phyloP scores from a whole-genome alignment of 495 filamentous ascomycete species.

The Polyplosphaeria fusca region DNA sequence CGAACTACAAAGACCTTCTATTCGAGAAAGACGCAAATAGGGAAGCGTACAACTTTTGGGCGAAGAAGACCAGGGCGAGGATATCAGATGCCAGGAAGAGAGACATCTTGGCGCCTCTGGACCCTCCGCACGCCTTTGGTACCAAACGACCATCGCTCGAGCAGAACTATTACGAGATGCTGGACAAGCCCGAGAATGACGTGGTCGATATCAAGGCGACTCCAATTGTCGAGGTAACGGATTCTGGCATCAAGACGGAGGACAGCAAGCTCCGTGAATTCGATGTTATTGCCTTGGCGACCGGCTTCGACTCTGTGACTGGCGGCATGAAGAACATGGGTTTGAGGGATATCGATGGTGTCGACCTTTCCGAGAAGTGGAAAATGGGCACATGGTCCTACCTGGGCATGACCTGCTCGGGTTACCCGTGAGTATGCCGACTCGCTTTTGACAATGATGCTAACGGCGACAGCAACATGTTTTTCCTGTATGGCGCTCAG shows the following conservation, averaged over 20 bases:
- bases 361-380: slow-evolving; percentile 50
- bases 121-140: slow-evolving; percentile 49
- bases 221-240: slow-evolving; percentile 44
- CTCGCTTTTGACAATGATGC: not conserved
- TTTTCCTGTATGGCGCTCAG: slow-evolving; percentile 53
- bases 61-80: slow-evolving; percentile 44
- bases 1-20: slow-evolving; percentile 51
- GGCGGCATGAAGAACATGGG: slow-evolving; percentile 52
- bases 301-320: slow-evolving; percentile 55
- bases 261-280: slow-evolving; percentile 48
- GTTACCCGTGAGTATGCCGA: slow-evolving; percentile 42
- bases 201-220: slow-evolving; percentile 49
- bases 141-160: slow-evolving; percentile 52
- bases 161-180: slow-evolving; percentile 52
- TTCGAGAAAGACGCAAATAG: slow-evolving; percentile 49
- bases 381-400: slow-evolving; percentile 45
- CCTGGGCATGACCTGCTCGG: slow-evolving; percentile 48
- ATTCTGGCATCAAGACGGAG: slow-evolving; percentile 45
- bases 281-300: slow-evolving; percentile 55
- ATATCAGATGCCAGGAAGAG: slow-evolving; percentile 48
- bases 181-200: slow-evolving; percentile 49
- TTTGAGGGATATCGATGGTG: slow-evolving; percentile 45
- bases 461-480: slow-evolving; percentile 45
- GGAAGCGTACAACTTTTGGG: slow-evolving; percentile 46
- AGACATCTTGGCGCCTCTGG: slow-evolving; percentile 50